Evolutionary conservation across 2,329 filamentous ascomycete species (phyloP).

Genomic region (Apiospora rasikravindrae): DNA sequence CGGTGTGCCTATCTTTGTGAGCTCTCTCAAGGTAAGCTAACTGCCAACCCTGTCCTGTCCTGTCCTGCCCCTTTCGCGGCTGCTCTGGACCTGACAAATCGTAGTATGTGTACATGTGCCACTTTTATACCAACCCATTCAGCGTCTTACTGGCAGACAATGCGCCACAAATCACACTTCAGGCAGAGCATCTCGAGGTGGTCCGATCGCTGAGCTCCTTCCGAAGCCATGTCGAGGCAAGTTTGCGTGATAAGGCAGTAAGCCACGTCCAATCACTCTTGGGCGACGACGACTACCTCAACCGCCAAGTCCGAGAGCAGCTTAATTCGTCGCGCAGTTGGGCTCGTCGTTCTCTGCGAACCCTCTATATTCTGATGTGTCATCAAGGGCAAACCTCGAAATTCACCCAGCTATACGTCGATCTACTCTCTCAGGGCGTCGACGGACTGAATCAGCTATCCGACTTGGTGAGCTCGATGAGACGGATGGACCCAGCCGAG

Average conservation of each 20-base stretch:
- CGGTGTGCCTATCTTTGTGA: conserved; percentile 74
- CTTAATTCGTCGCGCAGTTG: conserved; percentile 43
- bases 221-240: conserved; percentile 55
- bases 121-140: conserved; percentile 80
- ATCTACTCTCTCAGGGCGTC: conserved; percentile 63
- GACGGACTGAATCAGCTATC: conserved; percentile 54
- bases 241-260: conserved; percentile 49
- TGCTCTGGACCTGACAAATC: conserved; percentile 30
- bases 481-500: conserved; percentile 62
- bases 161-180: conserved; percentile 46
- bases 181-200: conserved; percentile 68
- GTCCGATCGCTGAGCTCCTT: conserved; percentile 74
- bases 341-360: conserved; percentile 51
- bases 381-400: conserved; percentile 32
- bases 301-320: conserved; percentile 43
- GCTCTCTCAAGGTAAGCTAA: conserved; percentile 66
- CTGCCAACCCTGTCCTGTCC: not conserved
- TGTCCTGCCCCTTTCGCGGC: not conserved
- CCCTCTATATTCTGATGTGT: conserved; percentile 52
- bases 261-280: conserved; percentile 58
- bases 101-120: conserved; percentile 84
- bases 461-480: conserved; percentile 61
- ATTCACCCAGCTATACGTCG: conserved; percentile 65
- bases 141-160: conserved; percentile 62
- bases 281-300: conserved; percentile 63